Percentiles rank a stretch among this genome's conserved stretches.
Evolutionary conservation across 352 stramenopile genomes (phyloP).

Genomic region (Phytophthora hybrid): DNA sequence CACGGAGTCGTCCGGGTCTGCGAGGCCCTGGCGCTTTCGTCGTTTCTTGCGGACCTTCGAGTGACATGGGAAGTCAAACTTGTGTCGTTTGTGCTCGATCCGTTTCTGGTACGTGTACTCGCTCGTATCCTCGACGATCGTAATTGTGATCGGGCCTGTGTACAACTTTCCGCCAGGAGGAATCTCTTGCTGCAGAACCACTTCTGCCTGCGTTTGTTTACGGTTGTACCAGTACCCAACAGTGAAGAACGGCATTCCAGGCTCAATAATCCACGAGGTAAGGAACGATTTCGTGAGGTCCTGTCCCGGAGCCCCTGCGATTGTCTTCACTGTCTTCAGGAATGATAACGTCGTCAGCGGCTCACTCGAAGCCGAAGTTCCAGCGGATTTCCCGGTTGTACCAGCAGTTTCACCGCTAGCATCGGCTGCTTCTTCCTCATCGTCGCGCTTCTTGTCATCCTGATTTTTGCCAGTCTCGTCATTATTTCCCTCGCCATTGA

Average conservation of each 20-base stretch:
- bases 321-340: slow-evolving; percentile 82
- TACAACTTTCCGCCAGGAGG: slow-evolving; percentile 83
- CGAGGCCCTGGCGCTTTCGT: slow-evolving; percentile 81
- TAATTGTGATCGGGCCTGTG: slow-evolving; percentile 83
- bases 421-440: slow-evolving; percentile 47
- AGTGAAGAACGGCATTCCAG: slow-evolving; percentile 88
- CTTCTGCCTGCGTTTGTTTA: slow-evolving; percentile 87
- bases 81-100: slow-evolving; percentile 86
- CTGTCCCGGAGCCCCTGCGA: slow-evolving; percentile 77
- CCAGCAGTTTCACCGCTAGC: slow-evolving; percentile 23
- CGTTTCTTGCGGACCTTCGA: slow-evolving; percentile 90
- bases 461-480: slow-evolving; percentile 34
- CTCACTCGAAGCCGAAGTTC: slow-evolving; percentile 38
- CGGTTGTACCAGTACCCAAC: slow-evolving; percentile 92
- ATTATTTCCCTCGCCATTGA: slow-evolving; percentile 51
- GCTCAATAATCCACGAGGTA: slow-evolving; percentile 82
- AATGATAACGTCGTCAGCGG: slow-evolving; percentile 84
- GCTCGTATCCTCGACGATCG: slow-evolving; percentile 87
- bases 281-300: slow-evolving; percentile 86
- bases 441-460: slow-evolving; percentile 45
- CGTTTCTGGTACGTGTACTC: slow-evolving; percentile 85
- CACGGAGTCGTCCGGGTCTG: slow-evolving; percentile 81
- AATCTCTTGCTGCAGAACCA: slow-evolving; percentile 86
- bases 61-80: slow-evolving; percentile 89
- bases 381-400: slow-evolving; percentile 31